phyloP scores from a whole-genome alignment of 2,329 filamentous ascomycete genomes.

The Diplocarpon mali region DNA sequence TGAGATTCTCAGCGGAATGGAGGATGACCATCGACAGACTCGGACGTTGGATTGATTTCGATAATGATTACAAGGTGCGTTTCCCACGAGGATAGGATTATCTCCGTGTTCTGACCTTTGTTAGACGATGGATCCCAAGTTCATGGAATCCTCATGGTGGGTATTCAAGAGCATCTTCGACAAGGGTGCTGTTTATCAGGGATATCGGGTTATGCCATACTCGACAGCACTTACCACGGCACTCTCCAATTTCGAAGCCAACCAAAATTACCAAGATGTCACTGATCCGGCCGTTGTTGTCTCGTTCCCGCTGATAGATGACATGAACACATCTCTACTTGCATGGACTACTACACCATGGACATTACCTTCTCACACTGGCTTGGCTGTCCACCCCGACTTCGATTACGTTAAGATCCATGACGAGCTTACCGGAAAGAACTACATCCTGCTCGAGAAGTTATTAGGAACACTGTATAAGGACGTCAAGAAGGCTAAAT shows the following conservation, averaged over 20 bases:
- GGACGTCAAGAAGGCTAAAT: constrained; percentile 91
- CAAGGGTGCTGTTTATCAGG: constrained; percentile 81
- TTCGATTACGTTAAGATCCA: constrained; percentile 82
- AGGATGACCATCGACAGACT: constrained; percentile 75
- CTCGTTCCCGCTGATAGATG: constrained; percentile 71
- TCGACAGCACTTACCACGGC: constrained; percentile 84
- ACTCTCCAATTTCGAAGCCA: constrained; percentile 85
- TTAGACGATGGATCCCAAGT: constrained; percentile 82
- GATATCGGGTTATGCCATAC: constrained; percentile 89
- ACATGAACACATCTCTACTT: constrained; percentile 63
- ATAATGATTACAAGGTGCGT: constrained; percentile 83
- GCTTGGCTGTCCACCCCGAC: constrained; percentile 65
- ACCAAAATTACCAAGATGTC: constrained; percentile 89
- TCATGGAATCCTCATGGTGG: constrained; percentile 98
- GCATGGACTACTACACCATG: constrained; percentile 87
- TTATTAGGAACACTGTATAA: constrained; percentile 80
- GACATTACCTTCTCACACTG: constrained; percentile 75
- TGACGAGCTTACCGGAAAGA: constrained; percentile 71
- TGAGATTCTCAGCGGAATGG: constrained; percentile 84
- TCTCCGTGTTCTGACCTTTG: constrained; percentile 10
- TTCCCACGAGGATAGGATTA: neutral
- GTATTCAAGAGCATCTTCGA: constrained; percentile 89
- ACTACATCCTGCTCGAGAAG: constrained; percentile 77
- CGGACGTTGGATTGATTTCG: constrained; percentile 94
- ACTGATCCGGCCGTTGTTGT: constrained; percentile 86